Base-by-base conservation (phyloP, 2,329 filamentous ascomycete genomes). In the Dactylellina parvicollis region DNA sequence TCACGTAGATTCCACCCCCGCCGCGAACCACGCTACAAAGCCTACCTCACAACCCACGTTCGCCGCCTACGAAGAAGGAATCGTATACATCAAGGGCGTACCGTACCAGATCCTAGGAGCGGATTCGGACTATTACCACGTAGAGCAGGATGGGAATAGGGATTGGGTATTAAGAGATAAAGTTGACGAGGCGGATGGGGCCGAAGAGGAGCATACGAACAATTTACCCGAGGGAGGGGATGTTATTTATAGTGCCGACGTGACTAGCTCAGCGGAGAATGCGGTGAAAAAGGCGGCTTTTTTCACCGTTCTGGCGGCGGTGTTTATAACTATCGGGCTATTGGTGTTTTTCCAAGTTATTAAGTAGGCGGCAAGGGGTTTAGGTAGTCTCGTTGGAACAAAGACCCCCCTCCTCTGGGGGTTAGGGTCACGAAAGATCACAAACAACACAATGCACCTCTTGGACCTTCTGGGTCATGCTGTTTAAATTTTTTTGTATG, bases 221-320 rank as follows among this genome's bases (percentile, higher is more conserved):
- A 52, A 26, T 10, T 32, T 67, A 1, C 20, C 22, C 12, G 50
- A 38, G 14, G 56, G 30, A 18, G 61, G 24, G 10, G 54, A 30
- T 38, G 66, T 38, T 20, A 32, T 62, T 7, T 71, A 71, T 57
- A 57, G 56, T 34, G 56, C 66, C 32, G 66, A 71, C 50, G 9
- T 62, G 54, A 16, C 50, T 8, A 75, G 32, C 36, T 38, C 30
- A 32, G 42, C 32, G 24, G 71, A 65, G 40, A 62, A 71, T 50
- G 72, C 50, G 54, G 61, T 67, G n/a, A 73, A 46, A 49, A 64
- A 75, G 59, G 54, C 57, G 24, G 59, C 50, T 28, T 70, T 70
- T 56, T 70, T 62, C 18, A 56, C 16, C 8, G 22, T 62, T 28
- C 22, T 62, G 16, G 66, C 38, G 18, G 56, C 57, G 14, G 30